Base-by-base conservation (phyloP, 805 yeast genomes). In the Candida rishiriensis region DNA sequence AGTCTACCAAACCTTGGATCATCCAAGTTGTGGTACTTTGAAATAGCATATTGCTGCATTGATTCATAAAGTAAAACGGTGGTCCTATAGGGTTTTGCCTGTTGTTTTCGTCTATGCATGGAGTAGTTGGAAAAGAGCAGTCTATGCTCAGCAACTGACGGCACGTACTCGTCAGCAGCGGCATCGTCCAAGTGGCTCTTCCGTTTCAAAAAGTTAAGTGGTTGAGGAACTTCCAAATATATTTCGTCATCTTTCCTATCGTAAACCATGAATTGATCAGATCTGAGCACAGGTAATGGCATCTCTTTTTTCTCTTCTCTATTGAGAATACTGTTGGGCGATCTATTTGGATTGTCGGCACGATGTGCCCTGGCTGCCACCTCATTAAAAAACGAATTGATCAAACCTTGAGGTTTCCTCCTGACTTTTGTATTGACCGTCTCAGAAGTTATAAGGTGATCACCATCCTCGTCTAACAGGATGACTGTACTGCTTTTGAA, bases 361-460 rank as follows among this genome's bases (percentile, higher is more conserved):
- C 60, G 50, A 12, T 59, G 58, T 65, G 73, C 69, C 69, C 73
- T 69, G 42, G 66, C 64, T n/a, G 52, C 62, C 26, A 21, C 26
- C 26, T 21, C 26, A 21, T 21, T 21, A 21, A 21, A 21, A 21
- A 21, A 21, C 26, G 26, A 21, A 21, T 21, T 21, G 26, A 21
- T 21, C 26, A 21, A 21, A 21, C 26, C 26, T 21, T 21, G 26
- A 21, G 26, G 26, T 7, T 7, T 21, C 7, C 26, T 21, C 26
- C 7, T 21, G 7, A 21, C 26, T n/a, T n/a, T n/a, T 21, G 26
- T 21, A 5, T 21, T 21, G 4, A 21, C 26, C 26, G 26, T 21
- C 7, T 21, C 26, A 21, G 26, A 21, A 4, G 26, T 21, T 21
- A 21, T 21, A 21, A 5, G 26, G 7, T 21, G 26, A 7, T 21